phyloP scores from a whole-genome alignment of 257 asterid species.

The Vinca minor region DNA sequence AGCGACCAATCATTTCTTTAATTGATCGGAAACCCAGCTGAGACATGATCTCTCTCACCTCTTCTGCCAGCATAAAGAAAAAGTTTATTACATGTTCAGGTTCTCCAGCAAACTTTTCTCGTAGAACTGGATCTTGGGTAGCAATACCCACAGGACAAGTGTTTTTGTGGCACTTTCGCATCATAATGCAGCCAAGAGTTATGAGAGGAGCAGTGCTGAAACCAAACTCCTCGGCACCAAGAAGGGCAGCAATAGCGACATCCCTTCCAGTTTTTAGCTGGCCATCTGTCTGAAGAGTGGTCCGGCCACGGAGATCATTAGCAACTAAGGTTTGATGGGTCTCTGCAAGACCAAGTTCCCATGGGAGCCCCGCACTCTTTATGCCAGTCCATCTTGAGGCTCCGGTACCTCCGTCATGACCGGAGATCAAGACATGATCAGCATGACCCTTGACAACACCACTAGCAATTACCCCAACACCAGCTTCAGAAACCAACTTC shows the following conservation, averaged over 20 bases:
- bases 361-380: slow-evolving; percentile 96
- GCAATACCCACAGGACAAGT: slow-evolving; percentile 99
- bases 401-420: slow-evolving; percentile 99
- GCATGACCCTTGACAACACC: slow-evolving; percentile 99
- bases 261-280: slow-evolving; percentile 97
- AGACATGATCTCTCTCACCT: slow-evolving; percentile 89
- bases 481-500: slow-evolving; percentile 98
- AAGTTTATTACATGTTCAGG: slow-evolving; percentile 97
- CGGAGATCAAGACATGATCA: slow-evolving; percentile 91
- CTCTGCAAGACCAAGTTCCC: slow-evolving; percentile 99
- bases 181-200: slow-evolving; percentile 96
- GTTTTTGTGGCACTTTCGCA: slow-evolving; percentile 97
- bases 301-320: slow-evolving; percentile 95
- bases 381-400: slow-evolving; percentile 99
- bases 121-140: slow-evolving; percentile 92
- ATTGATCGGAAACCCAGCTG: slow-evolving; percentile 77
- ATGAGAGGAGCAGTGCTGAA: slow-evolving; percentile 99
- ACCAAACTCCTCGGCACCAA: slow-evolving; percentile 99
- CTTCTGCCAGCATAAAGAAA: slow-evolving; percentile 98
- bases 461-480: slow-evolving; percentile 97
- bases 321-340: slow-evolving; percentile 99
- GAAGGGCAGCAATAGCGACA: slow-evolving; percentile 94
- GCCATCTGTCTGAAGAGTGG: slow-evolving; percentile 91
- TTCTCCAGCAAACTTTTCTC: slow-evolving; percentile 94
- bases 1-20: slow-evolving; percentile 89